Evolutionary conservation across 73 alveolate species (phyloP).

Genomic region (Tetrahymena malaccensis): DNA sequence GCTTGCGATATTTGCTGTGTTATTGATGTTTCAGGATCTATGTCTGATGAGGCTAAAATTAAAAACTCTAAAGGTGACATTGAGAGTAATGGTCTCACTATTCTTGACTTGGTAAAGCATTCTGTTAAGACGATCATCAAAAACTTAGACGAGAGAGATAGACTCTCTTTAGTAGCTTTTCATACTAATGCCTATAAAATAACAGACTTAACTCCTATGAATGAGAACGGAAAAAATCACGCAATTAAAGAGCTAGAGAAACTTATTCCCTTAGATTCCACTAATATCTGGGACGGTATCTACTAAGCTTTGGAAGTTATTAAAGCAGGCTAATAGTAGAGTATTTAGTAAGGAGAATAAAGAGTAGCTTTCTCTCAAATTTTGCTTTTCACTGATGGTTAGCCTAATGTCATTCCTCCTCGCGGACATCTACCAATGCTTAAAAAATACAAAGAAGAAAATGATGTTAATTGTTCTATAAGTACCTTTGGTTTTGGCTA

Average conservation of each 20-base stretch:
- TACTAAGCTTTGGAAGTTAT: not conserved
- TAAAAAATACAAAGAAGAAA: not conserved
- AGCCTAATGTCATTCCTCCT: conserved; percentile 3
- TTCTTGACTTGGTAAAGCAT: not conserved
- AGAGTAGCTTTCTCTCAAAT: not conserved
- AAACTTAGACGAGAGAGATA: not conserved
- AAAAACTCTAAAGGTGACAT: not conserved
- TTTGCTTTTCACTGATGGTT: not conserved
- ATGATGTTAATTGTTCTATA: not conserved
- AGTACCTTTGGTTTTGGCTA: conserved; percentile 2
- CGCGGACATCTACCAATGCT: conserved; percentile 9
- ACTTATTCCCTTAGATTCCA: not conserved
- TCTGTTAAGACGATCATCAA: not conserved
- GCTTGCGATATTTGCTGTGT: not conserved
- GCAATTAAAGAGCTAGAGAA: not conserved
- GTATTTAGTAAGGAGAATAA: not conserved
- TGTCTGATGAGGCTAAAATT: not conserved
- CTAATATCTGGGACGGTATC: not conserved
- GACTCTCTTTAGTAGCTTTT: not conserved
- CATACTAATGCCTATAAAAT: not conserved
- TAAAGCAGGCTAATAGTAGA: not conserved
- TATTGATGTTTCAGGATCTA: conserved; percentile 10
- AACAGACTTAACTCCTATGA: not conserved
- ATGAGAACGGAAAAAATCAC: not conserved
- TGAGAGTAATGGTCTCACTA: not conserved